Evolutionary conservation across 2,329 filamentous ascomycete species (phyloP), one percentile per base, ranked within the genome.

Genomic region (Stenocarpella maydis): DNA sequence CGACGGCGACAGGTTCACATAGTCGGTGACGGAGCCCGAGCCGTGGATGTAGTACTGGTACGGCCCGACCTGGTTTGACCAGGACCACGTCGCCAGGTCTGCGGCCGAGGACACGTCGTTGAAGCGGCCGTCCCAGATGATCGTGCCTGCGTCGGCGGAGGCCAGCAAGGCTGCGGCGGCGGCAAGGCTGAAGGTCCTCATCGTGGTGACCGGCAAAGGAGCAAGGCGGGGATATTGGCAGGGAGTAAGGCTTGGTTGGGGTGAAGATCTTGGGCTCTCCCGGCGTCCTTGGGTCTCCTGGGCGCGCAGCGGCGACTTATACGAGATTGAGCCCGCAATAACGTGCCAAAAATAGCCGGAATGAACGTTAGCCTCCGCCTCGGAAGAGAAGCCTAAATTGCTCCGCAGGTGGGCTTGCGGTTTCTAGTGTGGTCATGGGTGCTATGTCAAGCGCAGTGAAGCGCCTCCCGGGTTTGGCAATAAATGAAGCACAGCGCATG

Each of bases 1-100:
- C 69, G 80, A 78, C 0, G 87, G 78, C 2, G 84, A 86, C 1
- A 92, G 82, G 74, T 88, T 88, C 73, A 92, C 84, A 78, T 92
- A 92, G 74, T 86, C 80, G 26, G 83, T 83, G 10, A 88, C 83
- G 0, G 80, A 64, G 10, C 83, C 85, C 6, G 82, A 80, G 43
- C 91, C 91, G 81, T 93, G 91, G 77, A 92, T 92, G 81, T 93
- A 93, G 83, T 91, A 93, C 78, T 93, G 91, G 80, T 91, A 93
- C 0, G 88, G 86, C 31, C 89, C 89, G 74, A 91, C 87, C 79
- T 90, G 86, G 78, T 88, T 91, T n/a, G 83, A 84, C 86, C 87
- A 92, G 4, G 86, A 89, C 90, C 90, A 91, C 49, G 85, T 84
- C 74, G 84, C 81, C 37, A 91, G 82, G 76, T 90, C 88, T 2